Evolutionary conservation across 2,329 filamentous ascomycete species (phyloP).

Genomic region (Fusarium mundagurra): DNA sequence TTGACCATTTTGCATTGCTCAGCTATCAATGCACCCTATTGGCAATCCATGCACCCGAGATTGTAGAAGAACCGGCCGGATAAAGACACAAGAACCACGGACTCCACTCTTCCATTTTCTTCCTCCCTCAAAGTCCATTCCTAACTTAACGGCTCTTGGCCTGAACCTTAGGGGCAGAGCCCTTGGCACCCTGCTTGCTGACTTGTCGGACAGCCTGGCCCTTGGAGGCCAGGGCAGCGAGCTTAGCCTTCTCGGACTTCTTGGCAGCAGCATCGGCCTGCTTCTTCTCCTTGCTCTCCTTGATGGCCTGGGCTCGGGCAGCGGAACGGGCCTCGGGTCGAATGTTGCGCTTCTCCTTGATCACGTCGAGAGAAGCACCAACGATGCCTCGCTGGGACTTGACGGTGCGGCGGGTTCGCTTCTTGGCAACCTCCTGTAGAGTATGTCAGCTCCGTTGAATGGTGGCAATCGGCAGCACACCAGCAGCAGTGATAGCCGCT

Average conservation of each 20-base stretch:
- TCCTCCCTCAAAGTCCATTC: conserved; percentile 31
- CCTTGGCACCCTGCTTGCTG: conserved; percentile 98
- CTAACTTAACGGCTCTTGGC: conserved; percentile 78
- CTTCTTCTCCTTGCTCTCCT: conserved; percentile 99
- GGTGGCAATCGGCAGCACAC: not conserved
- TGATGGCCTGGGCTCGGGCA: conserved; percentile 89
- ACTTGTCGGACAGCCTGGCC: conserved; percentile 82
- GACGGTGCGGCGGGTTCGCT: conserved; percentile 96
- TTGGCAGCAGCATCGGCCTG: conserved; percentile 85
- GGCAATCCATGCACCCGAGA: conserved; percentile 55
- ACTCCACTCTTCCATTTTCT: conserved; percentile 48
- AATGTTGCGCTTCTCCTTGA: conserved; percentile 97
- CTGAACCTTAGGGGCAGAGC: conserved; percentile 84
- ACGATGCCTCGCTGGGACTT: conserved; percentile 99
- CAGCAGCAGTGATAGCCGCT: not conserved
- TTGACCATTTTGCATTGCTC: conserved; percentile 51
- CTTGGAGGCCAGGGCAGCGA: conserved; percentile 76
- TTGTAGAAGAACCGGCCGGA: conserved; percentile 55
- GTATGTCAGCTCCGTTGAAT: conserved; percentile 52
- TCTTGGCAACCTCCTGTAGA: conserved; percentile 97
- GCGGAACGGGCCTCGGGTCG: conserved; percentile 95
- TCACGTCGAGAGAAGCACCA: conserved; percentile 98
- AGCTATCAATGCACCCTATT: conserved; percentile 56
- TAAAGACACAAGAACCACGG: conserved; percentile 56
- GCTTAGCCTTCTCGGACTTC: conserved; percentile 99